Evolutionary conservation across 306 rosid species (phyloP).

Genomic region (Dryas alaskensis): DNA sequence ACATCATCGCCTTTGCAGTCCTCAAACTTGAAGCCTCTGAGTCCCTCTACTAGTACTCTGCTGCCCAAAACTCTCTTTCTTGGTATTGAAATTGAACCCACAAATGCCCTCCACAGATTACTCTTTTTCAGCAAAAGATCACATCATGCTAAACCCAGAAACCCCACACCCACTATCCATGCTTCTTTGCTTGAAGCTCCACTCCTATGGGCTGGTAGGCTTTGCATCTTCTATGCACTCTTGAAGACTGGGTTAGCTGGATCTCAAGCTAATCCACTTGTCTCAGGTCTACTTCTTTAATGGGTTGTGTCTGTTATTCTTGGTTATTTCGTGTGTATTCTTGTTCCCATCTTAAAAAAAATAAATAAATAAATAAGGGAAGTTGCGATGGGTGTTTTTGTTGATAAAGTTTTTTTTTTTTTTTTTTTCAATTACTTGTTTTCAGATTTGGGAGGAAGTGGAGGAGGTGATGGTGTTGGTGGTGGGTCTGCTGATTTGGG

Average conservation of each 20-base stretch:
- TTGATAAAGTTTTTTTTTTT: not conserved
- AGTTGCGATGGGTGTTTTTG: not conserved
- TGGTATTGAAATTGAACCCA: slow-evolving; percentile 22
- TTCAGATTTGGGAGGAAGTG: slow-evolving; percentile 52
- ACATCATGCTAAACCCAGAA: slow-evolving; percentile 4
- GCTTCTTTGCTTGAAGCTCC: slow-evolving; percentile 85
- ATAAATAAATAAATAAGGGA: too few relatives aligned
- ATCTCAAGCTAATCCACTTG: slow-evolving; percentile 73
- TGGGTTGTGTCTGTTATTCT: not conserved
- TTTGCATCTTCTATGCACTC: slow-evolving; percentile 84
- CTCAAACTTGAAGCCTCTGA: slow-evolving; percentile 12
- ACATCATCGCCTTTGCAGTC: slow-evolving; percentile 34
- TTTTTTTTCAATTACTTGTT: slow-evolving; percentile 5
- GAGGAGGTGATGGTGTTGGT: slow-evolving; percentile 33
- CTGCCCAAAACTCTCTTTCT: slow-evolving; percentile 56
- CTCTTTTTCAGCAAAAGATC: slow-evolving; percentile 32
- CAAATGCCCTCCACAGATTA: slow-evolving; percentile 34
- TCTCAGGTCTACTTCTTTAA: slow-evolving; percentile 53
- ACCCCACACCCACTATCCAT: not conserved
- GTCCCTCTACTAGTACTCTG: slow-evolving; percentile 18
- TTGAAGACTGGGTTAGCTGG: slow-evolving; percentile 85
- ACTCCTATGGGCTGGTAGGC: slow-evolving; percentile 75
- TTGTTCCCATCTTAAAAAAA: not conserved
- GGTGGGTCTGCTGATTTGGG: slow-evolving; percentile 71
- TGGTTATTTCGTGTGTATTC: not conserved